phyloP scores from a whole-genome alignment of 202 grass and related monocot genomes.

The Setaria viridis region DNA sequence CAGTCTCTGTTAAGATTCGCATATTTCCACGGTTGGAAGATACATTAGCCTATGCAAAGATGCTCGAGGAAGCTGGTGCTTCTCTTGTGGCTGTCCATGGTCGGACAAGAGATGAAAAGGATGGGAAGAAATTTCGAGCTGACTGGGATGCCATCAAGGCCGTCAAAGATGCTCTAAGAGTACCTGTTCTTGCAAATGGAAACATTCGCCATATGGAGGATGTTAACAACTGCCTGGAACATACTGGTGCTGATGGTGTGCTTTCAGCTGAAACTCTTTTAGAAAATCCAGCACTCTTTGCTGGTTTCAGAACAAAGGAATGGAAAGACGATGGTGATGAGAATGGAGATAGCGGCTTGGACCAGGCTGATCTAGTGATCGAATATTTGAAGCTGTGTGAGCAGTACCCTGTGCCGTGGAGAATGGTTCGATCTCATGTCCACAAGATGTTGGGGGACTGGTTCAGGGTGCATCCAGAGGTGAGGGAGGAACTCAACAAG shows the following conservation, averaged over 20 bases:
- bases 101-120: conserved; percentile 93
- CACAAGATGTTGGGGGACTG: conserved; percentile 66
- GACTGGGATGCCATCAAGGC: conserved; percentile 89
- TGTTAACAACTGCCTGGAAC: conserved; percentile 75
- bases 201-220: conserved; percentile 88
- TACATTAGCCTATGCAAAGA: conserved; percentile 86
- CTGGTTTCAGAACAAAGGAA: conserved; percentile 73
- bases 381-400: conserved; percentile 92
- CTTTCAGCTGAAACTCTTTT: conserved; percentile 93
- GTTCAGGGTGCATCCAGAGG: conserved; percentile 28
- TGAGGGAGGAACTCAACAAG: conserved; percentile 88
- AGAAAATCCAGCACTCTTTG: conserved; percentile 94
- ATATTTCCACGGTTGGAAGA: conserved; percentile 83
- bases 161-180: conserved; percentile 76
- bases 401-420: conserved; percentile 93
- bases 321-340: conserved; percentile 66
- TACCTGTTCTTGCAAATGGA: conserved; percentile 96
- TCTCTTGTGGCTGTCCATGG: conserved; percentile 95
- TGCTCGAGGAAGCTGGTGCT: conserved; percentile 95
- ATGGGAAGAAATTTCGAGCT: conserved; percentile 90
- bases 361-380: conserved; percentile 79
- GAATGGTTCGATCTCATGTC: conserved; percentile 92
- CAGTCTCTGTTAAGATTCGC: conserved; percentile 87
- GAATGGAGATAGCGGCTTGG: conserved; percentile 49
- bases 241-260: conserved; percentile 87